Percentiles rank a stretch among this genome's conserved stretches.
Conservation (phyloP, 73 alveolate genomes). For the Urostyla sp. region DNA sequence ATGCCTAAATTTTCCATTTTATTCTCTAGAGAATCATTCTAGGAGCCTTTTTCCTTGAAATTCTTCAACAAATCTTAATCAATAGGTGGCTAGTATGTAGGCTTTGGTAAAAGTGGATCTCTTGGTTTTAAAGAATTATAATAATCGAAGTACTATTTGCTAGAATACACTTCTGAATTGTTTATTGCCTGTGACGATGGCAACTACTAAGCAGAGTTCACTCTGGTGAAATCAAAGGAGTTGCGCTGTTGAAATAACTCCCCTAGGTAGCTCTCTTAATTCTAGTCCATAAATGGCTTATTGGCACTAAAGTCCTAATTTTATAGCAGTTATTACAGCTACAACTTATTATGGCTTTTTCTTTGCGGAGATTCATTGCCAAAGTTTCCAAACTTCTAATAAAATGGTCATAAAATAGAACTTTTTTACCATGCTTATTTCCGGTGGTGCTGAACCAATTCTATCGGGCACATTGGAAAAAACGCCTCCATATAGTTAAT, state of each 20-base stretch:
- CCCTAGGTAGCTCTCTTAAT: too few relatives aligned
- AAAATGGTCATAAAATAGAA: background rate
- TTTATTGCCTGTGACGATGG: slow-evolving; percentile 1
- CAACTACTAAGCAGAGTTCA: too few relatives aligned
- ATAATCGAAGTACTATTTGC: slow-evolving; percentile 75
- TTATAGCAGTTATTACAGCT: too few relatives aligned
- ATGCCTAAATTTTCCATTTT: too few relatives aligned
- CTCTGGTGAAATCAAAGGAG: too few relatives aligned
- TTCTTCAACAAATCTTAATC: slow-evolving; percentile 66
- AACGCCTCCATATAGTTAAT: slow-evolving; percentile 44
- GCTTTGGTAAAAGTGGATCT: slow-evolving; percentile 82
- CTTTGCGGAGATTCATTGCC: slow-evolving; percentile 38
- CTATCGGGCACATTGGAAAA: slow-evolving; percentile 42
- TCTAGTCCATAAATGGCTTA: too few relatives aligned
- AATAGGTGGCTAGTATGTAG: slow-evolving; percentile 76
- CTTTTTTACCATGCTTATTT: slow-evolving; percentile 7
- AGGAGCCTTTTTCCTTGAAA: background rate
- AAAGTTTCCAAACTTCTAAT: slow-evolving; percentile 41
- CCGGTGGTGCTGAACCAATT: slow-evolving; percentile 40
- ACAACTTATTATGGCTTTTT: slow-evolving; percentile 7
- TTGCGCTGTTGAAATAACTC: too few relatives aligned
- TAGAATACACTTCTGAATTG: slow-evolving; percentile 59
- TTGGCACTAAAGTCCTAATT: too few relatives aligned
- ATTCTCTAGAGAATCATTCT: background rate
- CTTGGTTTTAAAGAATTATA: slow-evolving; percentile 78